A percentile compares a stretch with the other conserved stretches of the same genome.
Conservation (phyloP, 208 protist genomes). For the Crithidia mellificae region DNA sequence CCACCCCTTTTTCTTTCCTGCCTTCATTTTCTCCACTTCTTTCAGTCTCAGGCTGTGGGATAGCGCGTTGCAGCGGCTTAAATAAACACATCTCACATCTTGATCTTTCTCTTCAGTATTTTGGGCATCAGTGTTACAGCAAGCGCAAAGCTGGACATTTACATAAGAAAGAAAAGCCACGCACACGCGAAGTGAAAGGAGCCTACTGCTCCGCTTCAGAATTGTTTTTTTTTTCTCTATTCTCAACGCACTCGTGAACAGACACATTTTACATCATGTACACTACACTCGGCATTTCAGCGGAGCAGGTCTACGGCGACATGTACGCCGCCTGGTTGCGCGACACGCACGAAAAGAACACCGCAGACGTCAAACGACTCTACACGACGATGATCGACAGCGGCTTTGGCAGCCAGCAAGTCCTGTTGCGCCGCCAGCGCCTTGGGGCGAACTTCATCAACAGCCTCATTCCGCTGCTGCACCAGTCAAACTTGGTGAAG, state of each 20-base stretch:
- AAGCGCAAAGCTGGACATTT: too few relatives aligned
- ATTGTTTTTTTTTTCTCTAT: too few relatives aligned
- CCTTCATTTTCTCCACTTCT: too few relatives aligned
- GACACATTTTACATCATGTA: constrained; percentile 40
- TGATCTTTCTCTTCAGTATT: too few relatives aligned
- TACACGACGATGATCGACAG: constrained; percentile 82
- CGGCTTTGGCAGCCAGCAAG: constrained; percentile 63
- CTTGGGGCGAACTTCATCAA: constrained; percentile 77
- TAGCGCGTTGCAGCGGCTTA: too few relatives aligned
- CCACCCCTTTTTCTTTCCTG: too few relatives aligned
- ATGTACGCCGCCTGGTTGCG: constrained; percentile 85
- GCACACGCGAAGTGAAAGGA: too few relatives aligned
- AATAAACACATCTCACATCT: too few relatives aligned
- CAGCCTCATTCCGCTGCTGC: constrained; percentile 67
- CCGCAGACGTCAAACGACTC: constrained; percentile 60
- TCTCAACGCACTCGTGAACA: constrained; percentile 1
- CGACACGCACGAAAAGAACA: constrained; percentile 88
- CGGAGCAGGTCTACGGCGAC: constrained; percentile 86
- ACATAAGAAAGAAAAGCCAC: too few relatives aligned
- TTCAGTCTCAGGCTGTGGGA: too few relatives aligned
- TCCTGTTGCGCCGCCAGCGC: constrained; percentile 69
- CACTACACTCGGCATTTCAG: constrained; percentile 61
- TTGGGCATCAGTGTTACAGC: too few relatives aligned
- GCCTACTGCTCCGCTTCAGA: too few relatives aligned
- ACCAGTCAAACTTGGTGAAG: constrained; percentile 62